Conservation (phyloP, 345 rosid genomes). For the Pistacia atlantica region DNA sequence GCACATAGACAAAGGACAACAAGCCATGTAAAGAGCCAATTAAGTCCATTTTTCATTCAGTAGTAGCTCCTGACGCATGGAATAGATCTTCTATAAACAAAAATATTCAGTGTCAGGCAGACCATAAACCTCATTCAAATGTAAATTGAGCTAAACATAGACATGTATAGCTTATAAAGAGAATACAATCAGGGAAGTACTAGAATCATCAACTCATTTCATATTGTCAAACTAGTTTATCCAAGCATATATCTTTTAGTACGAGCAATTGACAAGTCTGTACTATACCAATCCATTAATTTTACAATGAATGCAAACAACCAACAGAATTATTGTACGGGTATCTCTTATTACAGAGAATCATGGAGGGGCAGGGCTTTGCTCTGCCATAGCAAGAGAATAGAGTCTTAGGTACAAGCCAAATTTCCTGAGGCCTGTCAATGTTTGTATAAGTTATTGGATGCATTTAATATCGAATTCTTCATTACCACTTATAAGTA, state of each 20-base stretch:
- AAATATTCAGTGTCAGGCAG: not conserved
- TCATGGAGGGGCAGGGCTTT: not conserved
- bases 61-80: not conserved
- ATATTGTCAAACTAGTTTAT: too few relatives aligned
- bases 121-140: too few relatives aligned
- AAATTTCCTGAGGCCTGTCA: conserved; percentile 8
- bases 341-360: not conserved
- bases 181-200: not conserved
- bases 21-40: too few relatives aligned
- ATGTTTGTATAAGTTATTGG: not conserved
- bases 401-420: not conserved
- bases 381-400: not conserved
- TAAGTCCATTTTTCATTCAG: too few relatives aligned
- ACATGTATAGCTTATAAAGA: not conserved
- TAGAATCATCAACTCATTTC: not conserved
- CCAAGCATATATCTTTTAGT: not conserved
- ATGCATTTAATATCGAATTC: not conserved
- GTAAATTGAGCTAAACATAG: too few relatives aligned
- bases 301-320: not conserved
- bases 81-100: not conserved
- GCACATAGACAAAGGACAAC: too few relatives aligned
- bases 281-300: not conserved
- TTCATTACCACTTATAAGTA: not conserved
- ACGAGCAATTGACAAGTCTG: not conserved
- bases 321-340: not conserved